These are phyloP conservation scores for Colletotrichum sp. DNA, from an alignment of 2,329 filamentous ascomycete genomes.

Conservation along the genomic window DNA sequence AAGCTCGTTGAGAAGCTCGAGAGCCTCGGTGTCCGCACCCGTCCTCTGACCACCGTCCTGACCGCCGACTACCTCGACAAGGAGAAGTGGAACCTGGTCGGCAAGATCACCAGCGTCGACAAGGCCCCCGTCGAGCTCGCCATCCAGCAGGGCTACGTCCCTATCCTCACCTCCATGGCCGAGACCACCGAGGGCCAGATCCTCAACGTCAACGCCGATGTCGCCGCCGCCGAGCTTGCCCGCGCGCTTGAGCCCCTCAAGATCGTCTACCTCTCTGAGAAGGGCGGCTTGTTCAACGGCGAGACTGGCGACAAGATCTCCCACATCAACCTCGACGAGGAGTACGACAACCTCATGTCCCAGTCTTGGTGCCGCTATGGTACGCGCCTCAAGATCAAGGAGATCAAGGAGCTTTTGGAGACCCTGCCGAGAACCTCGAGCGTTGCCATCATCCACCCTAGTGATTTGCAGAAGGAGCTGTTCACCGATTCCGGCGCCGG, in stretches of 20 bases:
- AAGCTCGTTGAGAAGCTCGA: conserved; percentile 90
- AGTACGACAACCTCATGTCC: conserved; percentile 90
- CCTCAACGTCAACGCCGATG: conserved; percentile 97
- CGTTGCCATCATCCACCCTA: conserved; percentile 96
- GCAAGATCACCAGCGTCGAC: conserved; percentile 93
- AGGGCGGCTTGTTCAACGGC: conserved; percentile 93
- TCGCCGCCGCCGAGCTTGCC: conserved; percentile 91
- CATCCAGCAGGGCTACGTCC: conserved; percentile 88
- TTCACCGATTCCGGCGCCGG: conserved; percentile 96
- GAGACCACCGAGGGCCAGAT: conserved; percentile 91
- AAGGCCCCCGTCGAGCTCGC: conserved; percentile 88
- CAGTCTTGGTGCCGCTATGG: conserved; percentile 96
- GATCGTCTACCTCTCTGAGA: conserved; percentile 98
- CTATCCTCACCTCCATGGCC: conserved; percentile 94
- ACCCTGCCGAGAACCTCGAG: conserved; percentile 89
- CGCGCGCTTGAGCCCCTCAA: conserved; percentile 90
- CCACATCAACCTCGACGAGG: conserved; percentile 95
- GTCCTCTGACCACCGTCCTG: conserved; percentile 91
- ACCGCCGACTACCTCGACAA: conserved; percentile 94
- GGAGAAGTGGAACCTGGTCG: conserved; percentile 94
- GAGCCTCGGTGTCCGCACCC: conserved; percentile 84
- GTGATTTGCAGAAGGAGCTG: conserved; percentile 92
- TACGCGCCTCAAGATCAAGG: conserved; percentile 94
- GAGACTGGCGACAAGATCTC: conserved; percentile 96
- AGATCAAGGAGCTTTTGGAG: conserved; percentile 92